Evolutionary conservation across 2,329 filamentous ascomycete species (phyloP).

Genomic region (Cephalotrichum gorgonifer): DNA sequence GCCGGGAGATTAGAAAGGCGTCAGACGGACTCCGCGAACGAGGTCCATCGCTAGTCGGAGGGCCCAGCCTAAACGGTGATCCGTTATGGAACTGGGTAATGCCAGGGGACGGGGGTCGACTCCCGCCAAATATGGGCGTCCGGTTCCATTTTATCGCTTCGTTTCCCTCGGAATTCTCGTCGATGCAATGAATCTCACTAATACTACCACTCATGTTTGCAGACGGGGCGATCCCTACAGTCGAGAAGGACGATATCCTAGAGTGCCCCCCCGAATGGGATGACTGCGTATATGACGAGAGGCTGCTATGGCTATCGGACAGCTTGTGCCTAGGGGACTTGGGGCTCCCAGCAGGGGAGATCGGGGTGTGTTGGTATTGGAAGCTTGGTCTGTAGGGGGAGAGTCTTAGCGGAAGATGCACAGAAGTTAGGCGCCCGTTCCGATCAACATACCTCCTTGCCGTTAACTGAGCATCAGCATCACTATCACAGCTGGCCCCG

Average conservation of each 20-base stretch:
- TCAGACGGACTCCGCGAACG: slow-evolving; percentile 14
- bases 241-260: slow-evolving; percentile 43
- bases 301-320: slow-evolving; percentile 41
- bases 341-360: slow-evolving; percentile 16
- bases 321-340: slow-evolving; percentile 27
- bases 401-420: not conserved
- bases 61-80: not conserved
- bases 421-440: not conserved
- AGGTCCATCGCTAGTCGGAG: slow-evolving; percentile 5
- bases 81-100: not conserved
- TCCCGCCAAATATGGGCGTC: not conserved
- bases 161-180: slow-evolving; percentile 20
- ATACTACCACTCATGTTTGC: slow-evolving; percentile 20
- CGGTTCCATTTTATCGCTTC: not conserved
- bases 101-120: not conserved
- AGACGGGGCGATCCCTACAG: slow-evolving; percentile 29
- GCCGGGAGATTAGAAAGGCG: slow-evolving; percentile 14
- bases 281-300: slow-evolving; percentile 38
- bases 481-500: slow-evolving; percentile 3
- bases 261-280: slow-evolving; percentile 37
- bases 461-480: slow-evolving; percentile 9
- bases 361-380: slow-evolving; percentile 14
- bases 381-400: slow-evolving; percentile 10
- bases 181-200: slow-evolving; percentile 25
- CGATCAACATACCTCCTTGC: slow-evolving; percentile 8